Evolutionary conservation across 345 rosid genomes (phyloP).

Genomic region (Ceriops tagal): DNA sequence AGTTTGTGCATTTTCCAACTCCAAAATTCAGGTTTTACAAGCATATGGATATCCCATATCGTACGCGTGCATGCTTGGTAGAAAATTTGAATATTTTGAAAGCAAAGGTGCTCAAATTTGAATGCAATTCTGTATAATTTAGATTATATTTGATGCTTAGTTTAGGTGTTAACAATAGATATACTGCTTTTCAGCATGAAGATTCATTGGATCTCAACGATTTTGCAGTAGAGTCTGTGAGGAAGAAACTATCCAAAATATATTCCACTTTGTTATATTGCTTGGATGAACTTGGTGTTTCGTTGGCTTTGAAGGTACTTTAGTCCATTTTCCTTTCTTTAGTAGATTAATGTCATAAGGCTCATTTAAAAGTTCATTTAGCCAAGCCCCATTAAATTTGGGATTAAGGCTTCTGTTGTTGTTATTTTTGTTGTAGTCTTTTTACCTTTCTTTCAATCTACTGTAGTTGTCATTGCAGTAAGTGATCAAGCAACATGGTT

Average conservation of each 20-base stretch:
- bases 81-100: slow-evolving; percentile 31
- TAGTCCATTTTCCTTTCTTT: slow-evolving; percentile 2
- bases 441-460: background rate
- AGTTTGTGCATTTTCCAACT: slow-evolving; percentile 56
- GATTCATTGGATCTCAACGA: slow-evolving; percentile 38
- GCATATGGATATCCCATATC: slow-evolving; percentile 28
- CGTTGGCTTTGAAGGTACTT: slow-evolving; percentile 74
- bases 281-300: slow-evolving; percentile 66
- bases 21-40: slow-evolving; percentile 52
- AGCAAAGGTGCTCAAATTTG: slow-evolving; percentile 41
- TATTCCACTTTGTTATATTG: slow-evolving; percentile 47
- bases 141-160: background rate
- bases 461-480: background rate
- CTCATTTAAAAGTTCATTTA: no score
- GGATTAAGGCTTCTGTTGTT: no score
- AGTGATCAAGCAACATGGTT: background rate
- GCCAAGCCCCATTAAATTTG: no score
- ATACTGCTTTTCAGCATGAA: slow-evolving; percentile 49
- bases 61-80: slow-evolving; percentile 18
- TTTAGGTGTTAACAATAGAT: slow-evolving; percentile 10
- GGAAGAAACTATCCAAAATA: slow-evolving; percentile 42
- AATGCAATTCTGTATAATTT: background rate
- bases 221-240: slow-evolving; percentile 29
- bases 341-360: no score
- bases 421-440: background rate